Evolutionary conservation across 1,284 basidiomycete species (phyloP).

Genomic region (Caloboletus firmus): DNA sequence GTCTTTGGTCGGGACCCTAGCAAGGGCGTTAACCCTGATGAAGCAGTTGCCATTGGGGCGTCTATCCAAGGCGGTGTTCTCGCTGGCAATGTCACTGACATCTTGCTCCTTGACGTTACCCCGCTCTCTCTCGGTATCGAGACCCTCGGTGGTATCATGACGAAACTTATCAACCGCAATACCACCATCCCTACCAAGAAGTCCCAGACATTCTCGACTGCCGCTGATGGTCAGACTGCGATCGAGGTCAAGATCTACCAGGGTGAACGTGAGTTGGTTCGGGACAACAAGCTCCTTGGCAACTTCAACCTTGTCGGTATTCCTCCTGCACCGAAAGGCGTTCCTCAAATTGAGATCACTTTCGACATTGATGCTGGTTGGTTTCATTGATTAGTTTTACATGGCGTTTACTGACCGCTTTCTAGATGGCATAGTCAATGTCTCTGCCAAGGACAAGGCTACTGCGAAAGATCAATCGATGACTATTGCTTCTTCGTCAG

Average conservation of each 20-base stretch:
- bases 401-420: background rate
- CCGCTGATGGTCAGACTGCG: slow-evolving; percentile 93
- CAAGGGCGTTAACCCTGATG: slow-evolving; percentile 98
- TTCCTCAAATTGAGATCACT: slow-evolving; percentile 98
- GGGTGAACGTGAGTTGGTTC: slow-evolving; percentile 96
- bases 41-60: slow-evolving; percentile 92
- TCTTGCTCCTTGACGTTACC: slow-evolving; percentile 94
- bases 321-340: slow-evolving; percentile 96
- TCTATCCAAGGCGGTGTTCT: slow-evolving; percentile 95
- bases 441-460: slow-evolving; percentile 96
- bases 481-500: slow-evolving; percentile 97
- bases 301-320: slow-evolving; percentile 99
- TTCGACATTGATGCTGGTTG: slow-evolving; percentile 97
- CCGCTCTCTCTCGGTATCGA: slow-evolving; percentile 94
- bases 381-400: slow-evolving; percentile 18
- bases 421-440: slow-evolving; percentile 92
- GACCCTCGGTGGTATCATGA: slow-evolving; percentile 99
- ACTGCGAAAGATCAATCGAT: slow-evolving; percentile 97
- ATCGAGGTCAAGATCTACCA: slow-evolving; percentile 99
- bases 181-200: slow-evolving; percentile 99
- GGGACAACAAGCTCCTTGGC: slow-evolving; percentile 99
- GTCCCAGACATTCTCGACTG: slow-evolving; percentile 98
- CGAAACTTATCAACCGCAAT: slow-evolving; percentile 92
- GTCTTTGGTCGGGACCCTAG: slow-evolving; percentile 94
- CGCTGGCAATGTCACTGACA: slow-evolving; percentile 94